Evolutionary conservation across 1,284 basidiomycete genomes (phyloP).

Genomic region (Neolentinus lepideus): DNA sequence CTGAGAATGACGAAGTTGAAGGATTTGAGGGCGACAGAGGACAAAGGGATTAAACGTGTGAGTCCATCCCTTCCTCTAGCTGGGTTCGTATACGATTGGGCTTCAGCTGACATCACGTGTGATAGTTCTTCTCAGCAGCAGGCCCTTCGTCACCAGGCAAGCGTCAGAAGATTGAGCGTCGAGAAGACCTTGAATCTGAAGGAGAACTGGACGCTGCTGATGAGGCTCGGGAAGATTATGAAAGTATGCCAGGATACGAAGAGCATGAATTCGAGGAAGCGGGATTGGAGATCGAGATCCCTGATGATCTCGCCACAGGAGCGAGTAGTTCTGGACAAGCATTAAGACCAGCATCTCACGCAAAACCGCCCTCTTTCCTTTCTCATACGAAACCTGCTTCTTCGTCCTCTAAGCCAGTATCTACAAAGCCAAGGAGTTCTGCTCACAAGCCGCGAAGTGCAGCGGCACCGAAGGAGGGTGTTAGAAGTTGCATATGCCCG

Average conservation of each 20-base stretch:
- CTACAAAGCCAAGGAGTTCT: not conserved
- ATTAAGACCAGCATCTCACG: not conserved
- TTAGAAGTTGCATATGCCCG: slow-evolving; percentile 42
- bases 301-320: not conserved
- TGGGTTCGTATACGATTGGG: too few species aligned
- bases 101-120: too few species aligned
- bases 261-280: slow-evolving; percentile 29
- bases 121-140: slow-evolving; percentile 2
- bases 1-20: slow-evolving; percentile 80
- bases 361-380: not conserved
- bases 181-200: slow-evolving; percentile 8
- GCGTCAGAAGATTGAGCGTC: slow-evolving; percentile 24
- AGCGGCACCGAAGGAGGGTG: slow-evolving; percentile 13
- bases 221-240: slow-evolving; percentile 21
- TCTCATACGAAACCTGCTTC: not conserved
- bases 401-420: not conserved
- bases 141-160: slow-evolving; percentile 29
- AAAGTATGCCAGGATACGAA: slow-evolving; percentile 47
- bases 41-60: slow-evolving; percentile 58
- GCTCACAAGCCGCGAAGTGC: slow-evolving; percentile 3
- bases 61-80: slow-evolving; percentile 11
- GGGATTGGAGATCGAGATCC: not conserved
- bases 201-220: slow-evolving; percentile 16
- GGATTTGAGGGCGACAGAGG: slow-evolving; percentile 53
- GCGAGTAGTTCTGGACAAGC: not conserved